A percentile compares a stretch with the other conserved stretches of the same genome.
These are phyloP conservation scores for Stereocaulon alpinum DNA, from an alignment of 495 filamentous ascomycete genomes.

Conservation along the genomic window DNA sequence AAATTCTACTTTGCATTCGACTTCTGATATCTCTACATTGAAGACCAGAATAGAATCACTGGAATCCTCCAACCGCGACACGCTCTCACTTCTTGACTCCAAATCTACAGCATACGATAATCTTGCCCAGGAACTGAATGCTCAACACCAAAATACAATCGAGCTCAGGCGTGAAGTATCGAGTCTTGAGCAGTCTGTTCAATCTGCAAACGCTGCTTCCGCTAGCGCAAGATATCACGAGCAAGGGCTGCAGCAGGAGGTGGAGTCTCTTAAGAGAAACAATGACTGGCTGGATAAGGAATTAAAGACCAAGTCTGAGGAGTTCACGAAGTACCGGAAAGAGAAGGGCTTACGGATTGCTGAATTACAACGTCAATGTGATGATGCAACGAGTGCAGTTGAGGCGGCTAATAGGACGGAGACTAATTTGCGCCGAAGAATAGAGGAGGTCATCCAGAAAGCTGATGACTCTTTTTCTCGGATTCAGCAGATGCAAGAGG, in stretches of 20 bases:
- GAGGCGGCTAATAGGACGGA: slow-evolving; percentile 71
- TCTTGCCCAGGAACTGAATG: slow-evolving; percentile 73
- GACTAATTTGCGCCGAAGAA: slow-evolving; percentile 62
- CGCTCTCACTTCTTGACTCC: slow-evolving; percentile 73
- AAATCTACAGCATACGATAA: slow-evolving; percentile 80
- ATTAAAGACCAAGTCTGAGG: slow-evolving; percentile 74
- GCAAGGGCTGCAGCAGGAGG: slow-evolving; percentile 76
- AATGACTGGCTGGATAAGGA: slow-evolving; percentile 89
- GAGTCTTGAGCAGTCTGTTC: slow-evolving; percentile 66
- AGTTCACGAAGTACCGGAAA: slow-evolving; percentile 83
- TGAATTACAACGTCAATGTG: slow-evolving; percentile 77
- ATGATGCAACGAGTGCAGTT: slow-evolving; percentile 65
- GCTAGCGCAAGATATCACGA: slow-evolving; percentile 77
- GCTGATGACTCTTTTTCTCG: slow-evolving; percentile 69
- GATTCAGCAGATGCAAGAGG: slow-evolving; percentile 78
- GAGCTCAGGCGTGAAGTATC: slow-evolving; percentile 72
- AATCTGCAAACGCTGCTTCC: slow-evolving; percentile 64
- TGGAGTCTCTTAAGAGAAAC: slow-evolving; percentile 74
- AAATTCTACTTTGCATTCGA: slow-evolving; percentile 61
- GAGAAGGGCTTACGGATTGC: slow-evolving; percentile 82
- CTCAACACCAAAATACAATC: slow-evolving; percentile 77
- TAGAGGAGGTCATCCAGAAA: slow-evolving; percentile 78
- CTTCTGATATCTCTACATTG: slow-evolving; percentile 65
- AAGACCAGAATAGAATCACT: slow-evolving; percentile 72
- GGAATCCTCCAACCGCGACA: slow-evolving; percentile 85